These are phyloP conservation scores for Neoarthrinium moseri DNA, from an alignment of 2,329 filamentous ascomycete species.

Conservation along the genomic window DNA sequence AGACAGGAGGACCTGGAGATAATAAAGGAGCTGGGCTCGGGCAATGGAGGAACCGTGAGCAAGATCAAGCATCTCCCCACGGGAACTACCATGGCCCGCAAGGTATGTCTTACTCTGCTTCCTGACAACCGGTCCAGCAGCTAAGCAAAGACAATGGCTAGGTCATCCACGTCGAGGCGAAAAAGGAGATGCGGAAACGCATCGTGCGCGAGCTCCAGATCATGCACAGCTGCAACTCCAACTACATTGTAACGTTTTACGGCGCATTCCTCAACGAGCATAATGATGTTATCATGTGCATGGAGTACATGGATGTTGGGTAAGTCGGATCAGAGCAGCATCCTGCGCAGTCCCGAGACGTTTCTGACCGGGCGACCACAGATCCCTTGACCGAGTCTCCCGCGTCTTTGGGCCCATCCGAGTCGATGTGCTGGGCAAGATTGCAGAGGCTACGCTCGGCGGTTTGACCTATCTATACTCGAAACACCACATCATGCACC, in stretches of 20 bases:
- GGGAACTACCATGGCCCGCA: slow-evolving; percentile 95
- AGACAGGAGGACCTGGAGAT: slow-evolving; percentile 90
- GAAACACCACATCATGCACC: slow-evolving; percentile 96
- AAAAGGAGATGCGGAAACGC: slow-evolving; percentile 93
- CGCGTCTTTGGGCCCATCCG: slow-evolving; percentile 93
- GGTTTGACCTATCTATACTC: slow-evolving; percentile 94
- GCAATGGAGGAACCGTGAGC: slow-evolving; percentile 97
- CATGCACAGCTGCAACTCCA: slow-evolving; percentile 96
- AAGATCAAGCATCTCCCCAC: slow-evolving; percentile 95
- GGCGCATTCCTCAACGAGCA: slow-evolving; percentile 95
- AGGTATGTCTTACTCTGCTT: slow-evolving; percentile 56
- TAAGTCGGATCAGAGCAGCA: slow-evolving; percentile 48
- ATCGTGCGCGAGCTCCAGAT: slow-evolving; percentile 97
- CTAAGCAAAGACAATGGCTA: slow-evolving; percentile 34
- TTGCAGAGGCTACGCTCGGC: slow-evolving; percentile 90
- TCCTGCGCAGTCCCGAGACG: too few relatives aligned
- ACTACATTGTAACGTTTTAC: slow-evolving; percentile 97
- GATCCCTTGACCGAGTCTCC: slow-evolving; percentile 89
- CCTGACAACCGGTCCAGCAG: neutral
- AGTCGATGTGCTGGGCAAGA: slow-evolving; percentile 95
- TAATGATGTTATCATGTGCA: slow-evolving; percentile 98
- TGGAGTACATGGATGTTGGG: slow-evolving; percentile 99
- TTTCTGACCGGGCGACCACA: slow-evolving; percentile 37
- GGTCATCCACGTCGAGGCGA: slow-evolving; percentile 98
- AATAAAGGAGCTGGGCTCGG: slow-evolving; percentile 89